Evolutionary conservation across 768 basidiomycete genomes (phyloP).

Genomic region (Astraeus odoratus): DNA sequence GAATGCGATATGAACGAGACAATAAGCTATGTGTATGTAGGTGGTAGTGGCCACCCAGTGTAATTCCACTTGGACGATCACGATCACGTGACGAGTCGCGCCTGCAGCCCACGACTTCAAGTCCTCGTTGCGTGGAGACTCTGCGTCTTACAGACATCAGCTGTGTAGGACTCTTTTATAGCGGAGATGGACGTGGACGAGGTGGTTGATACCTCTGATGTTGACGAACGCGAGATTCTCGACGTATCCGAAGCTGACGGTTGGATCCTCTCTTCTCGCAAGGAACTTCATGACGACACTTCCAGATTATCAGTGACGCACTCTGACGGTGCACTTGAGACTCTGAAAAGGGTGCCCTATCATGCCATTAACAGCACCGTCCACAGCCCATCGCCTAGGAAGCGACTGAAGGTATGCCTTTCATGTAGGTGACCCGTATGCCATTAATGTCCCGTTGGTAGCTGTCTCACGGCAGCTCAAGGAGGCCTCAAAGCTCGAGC

Average conservation of each 20-base stretch:
- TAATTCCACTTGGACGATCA: no score
- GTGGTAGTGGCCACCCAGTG: no score
- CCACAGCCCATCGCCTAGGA: conserved; percentile 25
- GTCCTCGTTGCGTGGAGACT: no score
- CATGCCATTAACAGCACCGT: conserved; percentile 2
- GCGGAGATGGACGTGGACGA: conserved; percentile 33
- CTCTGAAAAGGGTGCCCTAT: neutral
- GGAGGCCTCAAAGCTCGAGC: neutral
- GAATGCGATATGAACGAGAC: no score
- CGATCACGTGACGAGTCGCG: neutral
- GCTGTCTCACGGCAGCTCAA: conserved; percentile 10
- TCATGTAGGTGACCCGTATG: neutral
- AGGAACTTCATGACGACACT: neutral
- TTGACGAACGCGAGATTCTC: conserved; percentile 50
- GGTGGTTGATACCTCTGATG: conserved; percentile 57
- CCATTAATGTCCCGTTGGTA: conserved; percentile 13
- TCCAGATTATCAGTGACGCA: conserved; percentile 3
- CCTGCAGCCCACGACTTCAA: neutral
- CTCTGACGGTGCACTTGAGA: conserved; percentile 1
- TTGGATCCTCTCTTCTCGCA: neutral
- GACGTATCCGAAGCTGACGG: conserved; percentile 10
- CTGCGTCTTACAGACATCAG: neutral
- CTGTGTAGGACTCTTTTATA: neutral
- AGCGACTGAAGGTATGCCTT: conserved; percentile 30
- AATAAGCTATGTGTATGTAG: no score